Evolutionary conservation across 805 yeast genomes (phyloP), one percentile per base, ranked within the genome.

Genomic region (Lipomyces orientalis): DNA sequence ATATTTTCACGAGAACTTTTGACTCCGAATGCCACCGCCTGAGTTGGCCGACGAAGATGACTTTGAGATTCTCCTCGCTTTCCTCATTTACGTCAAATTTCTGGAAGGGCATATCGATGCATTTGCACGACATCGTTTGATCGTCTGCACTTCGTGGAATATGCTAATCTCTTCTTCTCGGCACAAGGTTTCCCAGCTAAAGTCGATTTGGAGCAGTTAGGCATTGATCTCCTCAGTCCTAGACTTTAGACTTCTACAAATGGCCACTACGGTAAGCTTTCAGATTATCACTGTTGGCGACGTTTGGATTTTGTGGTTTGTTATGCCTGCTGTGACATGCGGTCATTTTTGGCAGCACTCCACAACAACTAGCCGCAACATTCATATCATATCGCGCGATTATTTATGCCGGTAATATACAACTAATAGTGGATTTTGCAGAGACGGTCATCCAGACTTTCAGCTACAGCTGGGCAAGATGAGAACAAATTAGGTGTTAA

Each of bases 361-460:
- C n/a, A 34, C 25, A 31, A 35, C 16, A 25, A 49, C 62, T 52
- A 52, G 56, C 54, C 31, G 25, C 52, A 37, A 19, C 7, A 10
- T 8, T 34, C 51, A 19, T 35, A 12, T 34, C 33, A 19, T 43
- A n/a, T 22, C 60, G 33, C 46, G n/a, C 22, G 10, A 33, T 22
- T 22, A 33, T 22, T 19, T 39, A n/a, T 22, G 35, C 35, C 46
- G 22, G 37, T 25, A 31, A 16, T 33, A 4, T 3, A n/a, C 12
- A 10, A 57, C 60, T 37, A 57, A 35, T n/a, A 16, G n/a, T 43
- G 49, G 10, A 5, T 25, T 12, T 52, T 10, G 29, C 19, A 70
- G 73, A 69, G 73, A 66, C 70, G 72, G 33, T 62, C 69, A 8
- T 54, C 73, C 2, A 62, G 71, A 43, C 57, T 60, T 52, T 58